Evolutionary conservation across 176 grass and related monocot genomes (phyloP), one percentile per base, ranked within the genome.

Genomic region (Aegilops longissima): DNA sequence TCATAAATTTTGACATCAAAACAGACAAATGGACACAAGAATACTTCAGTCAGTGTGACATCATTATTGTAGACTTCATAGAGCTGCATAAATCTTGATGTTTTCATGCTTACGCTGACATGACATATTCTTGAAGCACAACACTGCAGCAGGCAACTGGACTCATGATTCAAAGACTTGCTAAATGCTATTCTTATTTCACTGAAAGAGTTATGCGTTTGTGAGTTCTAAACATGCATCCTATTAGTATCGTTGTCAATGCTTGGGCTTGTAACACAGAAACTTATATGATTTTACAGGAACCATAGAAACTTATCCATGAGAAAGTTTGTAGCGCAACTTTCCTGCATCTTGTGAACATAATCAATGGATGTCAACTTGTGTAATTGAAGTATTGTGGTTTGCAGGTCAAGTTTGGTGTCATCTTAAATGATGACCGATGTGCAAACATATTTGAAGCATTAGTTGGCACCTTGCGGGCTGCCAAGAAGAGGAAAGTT

Each of bases 391-490:
- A 13, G 7, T 30, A 30, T 77, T 14, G 39, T 79, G 6, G 14
- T 70, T 87, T 79, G 12, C 90, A 98, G 95, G 93, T 95, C 35
- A 98, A 64, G 42, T 98, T 98, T 3, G 95, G 95, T 77, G 95
- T 98, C 29, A 78, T 98, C 25, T 98, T 98, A 64, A 95, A 98
- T 6, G 93, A 98, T n/a, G 95, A 98, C 25, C 87, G 88, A 23
- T 95, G 95, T 16, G 93, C 93, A 21, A 95, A 98, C 84, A 93
- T 98, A 58, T 98, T 98, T 75, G 95, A 98, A 90, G 93, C 95
- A 35, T 66, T 98, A 51, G 95, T 98, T 20, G 93, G 95, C 61
- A 98, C 93, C 71, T 83, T 98, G 67, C 76, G 95, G 14, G 95
- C 95, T 0, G 88, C 93, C 12, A 98, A 98, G 81, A 95, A 93